These are phyloP conservation scores for Pseudogymnoascus sp. DNA, from an alignment of 2,329 filamentous ascomycete genomes.

Conservation along the genomic window DNA sequence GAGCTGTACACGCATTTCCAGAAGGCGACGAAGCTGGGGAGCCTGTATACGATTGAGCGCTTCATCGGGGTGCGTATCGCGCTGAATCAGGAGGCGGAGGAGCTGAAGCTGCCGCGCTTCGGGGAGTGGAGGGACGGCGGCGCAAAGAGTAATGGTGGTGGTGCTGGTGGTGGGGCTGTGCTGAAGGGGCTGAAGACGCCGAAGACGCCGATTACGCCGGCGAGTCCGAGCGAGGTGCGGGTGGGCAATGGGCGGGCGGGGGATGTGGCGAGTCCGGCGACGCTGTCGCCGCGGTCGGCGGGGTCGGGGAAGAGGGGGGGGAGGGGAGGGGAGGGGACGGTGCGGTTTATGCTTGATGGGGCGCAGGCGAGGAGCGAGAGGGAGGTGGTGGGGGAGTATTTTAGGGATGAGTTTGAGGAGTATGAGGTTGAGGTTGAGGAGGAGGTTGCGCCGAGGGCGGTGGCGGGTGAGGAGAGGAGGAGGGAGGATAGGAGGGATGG, in stretches of 20 bases:
- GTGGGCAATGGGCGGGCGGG: conserved; percentile 21
- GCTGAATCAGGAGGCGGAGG: conserved; percentile 72
- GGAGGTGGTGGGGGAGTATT: conserved; percentile 57
- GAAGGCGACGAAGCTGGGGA: conserved; percentile 64
- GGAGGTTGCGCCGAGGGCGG: background rate
- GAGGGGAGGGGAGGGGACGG: conserved; percentile 57
- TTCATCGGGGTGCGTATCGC: conserved; percentile 83
- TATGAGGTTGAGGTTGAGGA: conserved; percentile 72
- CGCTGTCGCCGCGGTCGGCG: conserved; percentile 24
- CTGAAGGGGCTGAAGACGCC: conserved; percentile 28
- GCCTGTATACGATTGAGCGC: conserved; percentile 60
- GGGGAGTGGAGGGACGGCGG: conserved; percentile 48
- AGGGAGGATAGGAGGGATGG: background rate
- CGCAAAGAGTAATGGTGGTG: conserved; percentile 25
- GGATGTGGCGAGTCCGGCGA: conserved; percentile 23
- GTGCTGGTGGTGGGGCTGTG: too few species aligned
- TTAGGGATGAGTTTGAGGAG: conserved; percentile 67
- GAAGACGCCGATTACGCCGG: conserved; percentile 28
- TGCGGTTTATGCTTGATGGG: conserved; percentile 82
- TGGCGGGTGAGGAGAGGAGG: background rate
- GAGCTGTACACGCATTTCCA: conserved; percentile 87
- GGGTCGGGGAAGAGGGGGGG: conserved; percentile 20
- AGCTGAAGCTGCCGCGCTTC: conserved; percentile 51
- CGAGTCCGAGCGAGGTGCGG: conserved; percentile 26
- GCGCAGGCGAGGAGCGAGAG: conserved; percentile 66